A percentile compares a stretch with the other conserved stretches of the same genome.
phyloP scores from a whole-genome alignment of 768 basidiomycete species.

The Exidia glandulosa region DNA sequence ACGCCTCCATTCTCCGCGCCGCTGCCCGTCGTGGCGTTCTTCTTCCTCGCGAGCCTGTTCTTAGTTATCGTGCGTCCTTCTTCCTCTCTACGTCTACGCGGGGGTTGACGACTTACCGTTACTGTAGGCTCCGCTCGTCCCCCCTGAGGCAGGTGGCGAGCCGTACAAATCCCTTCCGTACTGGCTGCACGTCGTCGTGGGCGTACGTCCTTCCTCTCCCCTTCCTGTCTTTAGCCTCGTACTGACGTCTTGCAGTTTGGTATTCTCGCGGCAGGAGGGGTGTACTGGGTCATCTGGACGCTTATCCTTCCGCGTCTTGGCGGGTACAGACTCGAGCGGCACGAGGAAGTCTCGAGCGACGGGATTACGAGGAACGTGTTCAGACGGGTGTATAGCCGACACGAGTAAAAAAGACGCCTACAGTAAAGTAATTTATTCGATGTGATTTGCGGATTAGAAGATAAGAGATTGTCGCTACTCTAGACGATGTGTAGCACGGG shows the following conservation, averaged over 20 bases:
- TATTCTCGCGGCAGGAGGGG: slow-evolving; percentile 36
- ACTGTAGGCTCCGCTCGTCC: not conserved
- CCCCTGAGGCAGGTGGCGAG: not conserved
- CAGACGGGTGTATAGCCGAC: not conserved
- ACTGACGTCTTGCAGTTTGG: slow-evolving; percentile 20
- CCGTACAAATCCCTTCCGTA: slow-evolving; percentile 51
- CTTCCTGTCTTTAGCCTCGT: no score
- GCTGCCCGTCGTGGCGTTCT: slow-evolving; percentile 35
- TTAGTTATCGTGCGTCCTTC: slow-evolving; percentile 48
- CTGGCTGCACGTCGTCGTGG: slow-evolving; percentile 31
- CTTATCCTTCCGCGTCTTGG: slow-evolving; percentile 36
- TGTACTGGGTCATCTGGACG: slow-evolving; percentile 48
- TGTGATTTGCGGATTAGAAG: no score
- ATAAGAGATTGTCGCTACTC: no score
- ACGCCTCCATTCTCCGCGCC: slow-evolving; percentile 53
- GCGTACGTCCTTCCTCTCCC: slow-evolving; percentile 14
- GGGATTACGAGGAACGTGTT: not conserved
- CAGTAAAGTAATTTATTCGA: no score
- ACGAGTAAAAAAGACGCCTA: no score
- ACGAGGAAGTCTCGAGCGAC: not conserved
- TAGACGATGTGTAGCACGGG: no score
- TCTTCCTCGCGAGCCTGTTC: slow-evolving; percentile 57
- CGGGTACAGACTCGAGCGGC: slow-evolving; percentile 33
- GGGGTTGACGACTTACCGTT: no score
- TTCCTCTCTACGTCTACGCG: slow-evolving; percentile 40